Conservation (phyloP, 2,329 filamentous ascomycete species). For the Colletotrichum sp. region DNA sequence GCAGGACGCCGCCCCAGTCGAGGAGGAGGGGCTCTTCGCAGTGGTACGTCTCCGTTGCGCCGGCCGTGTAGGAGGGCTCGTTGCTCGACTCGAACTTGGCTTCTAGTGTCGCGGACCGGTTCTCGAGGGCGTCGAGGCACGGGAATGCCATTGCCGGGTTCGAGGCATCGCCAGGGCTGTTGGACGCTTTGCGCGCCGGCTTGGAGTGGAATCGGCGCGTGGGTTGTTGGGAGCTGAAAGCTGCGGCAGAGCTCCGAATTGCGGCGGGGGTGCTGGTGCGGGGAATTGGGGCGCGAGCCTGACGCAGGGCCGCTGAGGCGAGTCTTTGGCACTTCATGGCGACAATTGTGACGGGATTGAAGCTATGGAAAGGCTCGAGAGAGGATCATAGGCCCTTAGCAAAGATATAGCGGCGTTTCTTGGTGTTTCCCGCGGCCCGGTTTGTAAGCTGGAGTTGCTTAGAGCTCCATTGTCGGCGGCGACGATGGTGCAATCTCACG, state of each 20-base stretch:
- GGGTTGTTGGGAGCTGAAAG: slow-evolving; percentile 1
- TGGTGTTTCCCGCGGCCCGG: background rate
- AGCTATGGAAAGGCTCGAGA: background rate
- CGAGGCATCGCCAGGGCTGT: slow-evolving; percentile 52
- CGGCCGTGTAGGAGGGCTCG: slow-evolving; percentile 92
- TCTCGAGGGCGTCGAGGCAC: slow-evolving; percentile 85
- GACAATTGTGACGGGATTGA: background rate
- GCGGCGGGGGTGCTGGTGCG: slow-evolving; percentile 1
- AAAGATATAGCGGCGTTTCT: background rate
- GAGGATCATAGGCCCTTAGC: background rate
- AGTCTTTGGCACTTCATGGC: slow-evolving; percentile 24
- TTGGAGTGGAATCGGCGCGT: slow-evolving; percentile 18
- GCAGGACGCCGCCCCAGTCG: slow-evolving; percentile 94
- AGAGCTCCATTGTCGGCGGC: background rate
- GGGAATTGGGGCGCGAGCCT: background rate
- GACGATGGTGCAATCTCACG: slow-evolving; percentile 21
- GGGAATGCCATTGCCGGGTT: slow-evolving; percentile 91
- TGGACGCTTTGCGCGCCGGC: slow-evolving; percentile 12
- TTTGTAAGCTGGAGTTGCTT: slow-evolving; percentile 15
- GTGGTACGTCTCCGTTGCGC: slow-evolving; percentile 79
- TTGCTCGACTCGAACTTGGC: slow-evolving; percentile 73
- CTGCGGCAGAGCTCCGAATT: background rate
- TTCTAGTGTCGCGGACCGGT: slow-evolving; percentile 75
- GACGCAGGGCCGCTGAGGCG: slow-evolving; percentile 21
- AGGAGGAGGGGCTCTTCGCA: slow-evolving; percentile 78